phyloP scores from a whole-genome alignment of 2,329 filamentous ascomycete species.

The Blastomyces emzantsi region DNA sequence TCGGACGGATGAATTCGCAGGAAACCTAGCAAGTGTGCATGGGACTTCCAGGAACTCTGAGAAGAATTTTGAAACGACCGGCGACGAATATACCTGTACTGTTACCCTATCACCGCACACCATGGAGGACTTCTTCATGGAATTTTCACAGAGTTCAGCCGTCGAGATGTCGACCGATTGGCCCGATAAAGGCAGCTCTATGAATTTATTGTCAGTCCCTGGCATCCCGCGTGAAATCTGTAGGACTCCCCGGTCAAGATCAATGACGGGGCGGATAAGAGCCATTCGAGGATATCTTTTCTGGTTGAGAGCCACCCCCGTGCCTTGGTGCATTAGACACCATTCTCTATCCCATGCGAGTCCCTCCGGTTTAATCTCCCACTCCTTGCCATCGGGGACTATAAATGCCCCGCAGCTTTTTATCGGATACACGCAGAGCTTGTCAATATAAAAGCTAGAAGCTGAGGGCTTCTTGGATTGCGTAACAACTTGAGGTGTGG shows the following conservation, averaged over 20 bases:
- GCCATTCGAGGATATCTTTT: slow-evolving; percentile 86
- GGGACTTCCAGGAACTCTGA: slow-evolving; percentile 63
- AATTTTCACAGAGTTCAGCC: slow-evolving; percentile 47
- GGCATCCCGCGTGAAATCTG: slow-evolving; percentile 43
- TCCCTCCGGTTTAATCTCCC: slow-evolving; percentile 74
- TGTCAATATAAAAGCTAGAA: slow-evolving; percentile 47
- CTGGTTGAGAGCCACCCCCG: slow-evolving; percentile 74
- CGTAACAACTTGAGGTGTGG: slow-evolving; percentile 7
- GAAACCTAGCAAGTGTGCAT: slow-evolving; percentile 77
- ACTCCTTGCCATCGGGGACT: slow-evolving; percentile 54
- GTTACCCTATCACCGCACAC: slow-evolving; percentile 77
- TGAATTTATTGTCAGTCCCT: slow-evolving; percentile 22
- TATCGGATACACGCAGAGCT: slow-evolving; percentile 73
- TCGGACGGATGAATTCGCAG: slow-evolving; percentile 56
- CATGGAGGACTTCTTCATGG: slow-evolving; percentile 45
- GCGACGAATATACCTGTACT: slow-evolving; percentile 60
- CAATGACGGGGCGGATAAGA: slow-evolving; percentile 63
- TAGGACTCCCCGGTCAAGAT: slow-evolving; percentile 59
- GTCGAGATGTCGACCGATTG: slow-evolving; percentile 48
- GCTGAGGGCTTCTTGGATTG: slow-evolving; percentile 9
- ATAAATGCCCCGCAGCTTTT: slow-evolving; percentile 83
- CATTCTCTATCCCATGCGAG: slow-evolving; percentile 93
- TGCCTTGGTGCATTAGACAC: slow-evolving; percentile 84
- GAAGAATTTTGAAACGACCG: slow-evolving; percentile 65
- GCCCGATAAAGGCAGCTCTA: slow-evolving; percentile 32